Evolutionary conservation across 331 rosid species (phyloP).

Genomic region (Arachis monticola): DNA sequence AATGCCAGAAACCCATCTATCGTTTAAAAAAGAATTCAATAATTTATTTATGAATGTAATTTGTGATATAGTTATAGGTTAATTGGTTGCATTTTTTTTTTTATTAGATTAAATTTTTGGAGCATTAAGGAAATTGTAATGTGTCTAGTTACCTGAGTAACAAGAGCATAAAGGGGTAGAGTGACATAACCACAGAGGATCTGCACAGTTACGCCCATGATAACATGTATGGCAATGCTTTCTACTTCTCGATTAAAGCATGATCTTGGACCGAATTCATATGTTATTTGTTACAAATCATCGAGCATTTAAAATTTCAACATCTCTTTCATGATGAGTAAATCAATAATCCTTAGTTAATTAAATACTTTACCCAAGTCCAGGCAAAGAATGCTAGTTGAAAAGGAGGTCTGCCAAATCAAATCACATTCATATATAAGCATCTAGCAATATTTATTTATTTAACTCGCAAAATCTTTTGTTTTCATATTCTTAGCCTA

Average conservation of each 20-base stretch:
- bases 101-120: too few relatives aligned
- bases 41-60: too few relatives aligned
- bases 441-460: background rate
- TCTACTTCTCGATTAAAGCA: conserved; percentile 60
- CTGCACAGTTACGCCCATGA: conserved; percentile 66
- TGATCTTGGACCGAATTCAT: conserved; percentile 67
- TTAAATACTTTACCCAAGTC: conserved; percentile 61
- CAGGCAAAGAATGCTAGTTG: conserved; percentile 75
- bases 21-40: too few relatives aligned
- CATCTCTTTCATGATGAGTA: background rate
- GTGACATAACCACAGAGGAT: conserved; percentile 71
- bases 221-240: conserved; percentile 54
- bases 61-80: too few relatives aligned
- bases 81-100: too few relatives aligned
- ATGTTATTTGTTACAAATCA: conserved; percentile 43
- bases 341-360: background rate
- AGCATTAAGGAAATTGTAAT: background rate
- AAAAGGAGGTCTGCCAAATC: conserved; percentile 63
- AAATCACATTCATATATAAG: too few relatives aligned
- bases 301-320: background rate
- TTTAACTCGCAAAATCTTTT: too few relatives aligned
- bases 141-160: conserved; percentile 55
- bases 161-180: conserved; percentile 72
- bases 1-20: conserved; percentile 60
- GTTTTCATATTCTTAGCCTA: too few relatives aligned